These are phyloP conservation scores for Allomyces macrogynus DNA, from an alignment of 192 early-diverging fungal species.

Conservation along the genomic window DNA sequence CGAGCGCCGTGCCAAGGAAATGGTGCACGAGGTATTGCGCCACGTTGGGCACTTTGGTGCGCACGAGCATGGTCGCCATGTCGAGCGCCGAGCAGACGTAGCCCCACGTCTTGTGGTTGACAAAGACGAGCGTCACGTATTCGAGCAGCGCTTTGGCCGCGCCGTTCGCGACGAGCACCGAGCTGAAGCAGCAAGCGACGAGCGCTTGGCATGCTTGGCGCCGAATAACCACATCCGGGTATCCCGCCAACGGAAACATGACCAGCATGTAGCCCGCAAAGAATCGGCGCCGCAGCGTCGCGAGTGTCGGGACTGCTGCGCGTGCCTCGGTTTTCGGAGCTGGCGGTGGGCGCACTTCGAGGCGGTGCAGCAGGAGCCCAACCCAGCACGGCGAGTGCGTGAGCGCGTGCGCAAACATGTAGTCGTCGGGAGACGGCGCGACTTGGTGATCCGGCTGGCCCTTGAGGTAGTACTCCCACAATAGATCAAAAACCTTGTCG, in stretches of 20 bases:
- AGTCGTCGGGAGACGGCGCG: not conserved
- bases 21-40: not conserved
- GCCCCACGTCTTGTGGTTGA: not conserved
- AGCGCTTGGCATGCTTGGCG: not conserved
- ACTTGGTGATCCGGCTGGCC: not conserved
- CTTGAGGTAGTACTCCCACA: not conserved
- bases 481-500: not conserved
- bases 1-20: not conserved
- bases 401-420: not conserved
- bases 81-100: not conserved
- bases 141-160: not conserved
- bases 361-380: not conserved
- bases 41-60: not conserved
- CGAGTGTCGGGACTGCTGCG: not conserved
- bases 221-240: not conserved
- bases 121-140: not conserved
- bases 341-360: not conserved
- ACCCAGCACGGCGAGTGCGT: not conserved
- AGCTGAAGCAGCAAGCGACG: not conserved
- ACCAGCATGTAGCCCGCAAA: not conserved
- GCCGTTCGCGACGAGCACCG: not conserved
- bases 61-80: not conserved
- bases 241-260: not conserved
- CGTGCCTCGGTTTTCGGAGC: not conserved
- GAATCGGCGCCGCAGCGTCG: not conserved